Conservation (phyloP, 2,329 filamentous ascomycete species). For the Aureobasidium sp. region DNA sequence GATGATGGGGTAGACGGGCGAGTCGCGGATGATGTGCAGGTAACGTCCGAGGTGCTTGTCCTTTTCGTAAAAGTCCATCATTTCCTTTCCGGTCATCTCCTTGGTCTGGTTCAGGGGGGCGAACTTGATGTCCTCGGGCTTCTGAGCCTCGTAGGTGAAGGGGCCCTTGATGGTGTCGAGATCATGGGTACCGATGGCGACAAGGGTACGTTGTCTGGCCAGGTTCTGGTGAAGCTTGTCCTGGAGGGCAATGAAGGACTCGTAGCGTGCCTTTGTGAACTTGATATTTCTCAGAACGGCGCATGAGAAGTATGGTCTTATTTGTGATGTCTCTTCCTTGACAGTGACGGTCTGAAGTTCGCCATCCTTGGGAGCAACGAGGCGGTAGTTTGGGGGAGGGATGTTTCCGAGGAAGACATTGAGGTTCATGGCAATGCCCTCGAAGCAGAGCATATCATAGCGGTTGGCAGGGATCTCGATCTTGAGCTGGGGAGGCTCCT, state of each 20-base stretch:
- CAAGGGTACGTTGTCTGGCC: conserved; percentile 83
- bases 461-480: conserved; percentile 95
- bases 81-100: conserved; percentile 75
- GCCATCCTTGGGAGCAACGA: conserved; percentile 65
- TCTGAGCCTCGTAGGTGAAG: conserved; percentile 90
- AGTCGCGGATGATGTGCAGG: conserved; percentile 89
- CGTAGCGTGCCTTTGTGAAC: conserved; percentile 85
- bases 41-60: conserved; percentile 88
- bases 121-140: conserved; percentile 90
- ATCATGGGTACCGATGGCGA: conserved; percentile 97
- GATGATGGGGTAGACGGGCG: conserved; percentile 91
- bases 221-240: conserved; percentile 98
- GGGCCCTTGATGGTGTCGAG: conserved; percentile 88
- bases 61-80: conserved; percentile 92
- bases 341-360: conserved; percentile 77
- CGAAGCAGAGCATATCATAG: conserved; percentile 92
- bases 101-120: conserved; percentile 83
- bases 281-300: conserved; percentile 85
- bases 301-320: conserved; percentile 82
- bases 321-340: conserved; percentile 63
- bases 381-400: conserved; percentile 69
- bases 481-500: conserved; percentile 88
- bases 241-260: conserved; percentile 95
- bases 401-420: conserved; percentile 84
- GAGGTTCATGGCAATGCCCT: conserved; percentile 90